Percentiles rank a stretch among this genome's conserved stretches.
Conservation (phyloP, 306 rosid genomes). For the Cicer cuneatum region DNA sequence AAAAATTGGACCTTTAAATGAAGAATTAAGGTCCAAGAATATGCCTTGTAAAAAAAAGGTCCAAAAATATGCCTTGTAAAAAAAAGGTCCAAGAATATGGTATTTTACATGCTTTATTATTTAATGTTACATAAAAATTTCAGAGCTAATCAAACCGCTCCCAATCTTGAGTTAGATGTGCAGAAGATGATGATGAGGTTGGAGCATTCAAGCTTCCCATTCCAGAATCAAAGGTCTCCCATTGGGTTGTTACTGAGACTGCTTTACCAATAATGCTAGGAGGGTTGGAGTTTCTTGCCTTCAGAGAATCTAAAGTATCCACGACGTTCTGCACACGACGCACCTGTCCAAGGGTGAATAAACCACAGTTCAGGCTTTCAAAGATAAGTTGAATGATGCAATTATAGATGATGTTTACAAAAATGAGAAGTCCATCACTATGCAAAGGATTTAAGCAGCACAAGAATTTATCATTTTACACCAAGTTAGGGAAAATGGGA, state of each 20-base stretch:
- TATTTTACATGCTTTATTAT: conserved; percentile 33
- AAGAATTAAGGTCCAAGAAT: conserved; percentile 35
- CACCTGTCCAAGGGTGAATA: conserved; percentile 56
- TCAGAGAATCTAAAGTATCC: conserved; percentile 68
- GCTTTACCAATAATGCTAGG: conserved; percentile 52
- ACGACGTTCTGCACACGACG: conserved; percentile 76
- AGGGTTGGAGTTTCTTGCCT: conserved; percentile 64
- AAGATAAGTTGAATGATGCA: conserved; percentile 11
- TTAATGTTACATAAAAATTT: conserved; percentile 21
- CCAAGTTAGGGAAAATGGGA: not conserved
- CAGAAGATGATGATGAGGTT: conserved; percentile 62
- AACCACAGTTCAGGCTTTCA: conserved; percentile 37
- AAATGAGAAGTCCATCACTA: not conserved
- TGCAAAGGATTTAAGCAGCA: conserved; percentile 18
- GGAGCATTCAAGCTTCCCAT: conserved; percentile 72
- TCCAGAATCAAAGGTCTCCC: conserved; percentile 76
- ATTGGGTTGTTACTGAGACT: conserved; percentile 64
- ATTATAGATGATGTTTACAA: conserved; percentile 5
- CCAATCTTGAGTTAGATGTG: conserved; percentile 58
- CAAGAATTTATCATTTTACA: conserved; percentile 9
- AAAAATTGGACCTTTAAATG: conserved; percentile 40
- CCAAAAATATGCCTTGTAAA: conserved; percentile 24
- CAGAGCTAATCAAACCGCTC: conserved; percentile 55
- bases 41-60: conserved; percentile 14
- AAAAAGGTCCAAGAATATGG: conserved; percentile 33